A percentile compares a stretch with the other conserved stretches of the same genome.
These are phyloP conservation scores for Amaranthus tricolor DNA, from an alignment of 179 eudicot genomes.

Conservation along the genomic window DNA sequence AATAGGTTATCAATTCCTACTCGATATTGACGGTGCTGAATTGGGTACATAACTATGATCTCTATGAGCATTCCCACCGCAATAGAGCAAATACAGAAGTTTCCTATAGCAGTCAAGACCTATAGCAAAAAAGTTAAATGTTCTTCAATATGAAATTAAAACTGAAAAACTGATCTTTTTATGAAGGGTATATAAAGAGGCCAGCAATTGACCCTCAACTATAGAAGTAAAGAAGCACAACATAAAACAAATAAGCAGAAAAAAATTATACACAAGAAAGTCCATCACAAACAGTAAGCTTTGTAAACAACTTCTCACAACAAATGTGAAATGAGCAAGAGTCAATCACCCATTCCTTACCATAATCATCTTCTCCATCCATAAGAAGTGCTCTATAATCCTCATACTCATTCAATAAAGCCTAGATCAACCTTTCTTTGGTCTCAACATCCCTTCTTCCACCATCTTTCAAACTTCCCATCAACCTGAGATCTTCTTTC, in stretches of 20 bases:
- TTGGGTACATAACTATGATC: slow-evolving; percentile 74
- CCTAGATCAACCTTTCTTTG: too few species aligned
- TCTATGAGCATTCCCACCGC: slow-evolving; percentile 75
- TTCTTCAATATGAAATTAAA: slow-evolving; percentile 3
- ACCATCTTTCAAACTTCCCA: too few species aligned
- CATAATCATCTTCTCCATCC: too few species aligned
- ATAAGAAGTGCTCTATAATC: too few species aligned
- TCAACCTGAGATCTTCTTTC: too few species aligned
- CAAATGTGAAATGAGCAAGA: too few species aligned
- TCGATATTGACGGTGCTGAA: slow-evolving; percentile 61
- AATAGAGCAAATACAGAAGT: slow-evolving; percentile 81
- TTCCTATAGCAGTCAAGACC: slow-evolving; percentile 86
- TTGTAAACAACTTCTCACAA: too few species aligned
- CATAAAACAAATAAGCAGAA: background rate
- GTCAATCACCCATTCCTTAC: too few species aligned
- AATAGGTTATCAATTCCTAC: slow-evolving; percentile 78
- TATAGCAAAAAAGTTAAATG: slow-evolving; percentile 11
- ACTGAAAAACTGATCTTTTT: background rate
- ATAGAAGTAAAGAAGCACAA: too few species aligned
- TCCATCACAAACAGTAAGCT: too few species aligned
- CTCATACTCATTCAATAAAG: too few species aligned
- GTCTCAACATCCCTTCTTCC: too few species aligned
- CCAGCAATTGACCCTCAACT: background rate
- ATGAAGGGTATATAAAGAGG: background rate
- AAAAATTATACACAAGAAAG: background rate